Percentiles rank a stretch among this genome's conserved stretches.
Conservation (phyloP, 2,329 filamentous ascomycete genomes). For the Pseudogymnoascus sp. region DNA sequence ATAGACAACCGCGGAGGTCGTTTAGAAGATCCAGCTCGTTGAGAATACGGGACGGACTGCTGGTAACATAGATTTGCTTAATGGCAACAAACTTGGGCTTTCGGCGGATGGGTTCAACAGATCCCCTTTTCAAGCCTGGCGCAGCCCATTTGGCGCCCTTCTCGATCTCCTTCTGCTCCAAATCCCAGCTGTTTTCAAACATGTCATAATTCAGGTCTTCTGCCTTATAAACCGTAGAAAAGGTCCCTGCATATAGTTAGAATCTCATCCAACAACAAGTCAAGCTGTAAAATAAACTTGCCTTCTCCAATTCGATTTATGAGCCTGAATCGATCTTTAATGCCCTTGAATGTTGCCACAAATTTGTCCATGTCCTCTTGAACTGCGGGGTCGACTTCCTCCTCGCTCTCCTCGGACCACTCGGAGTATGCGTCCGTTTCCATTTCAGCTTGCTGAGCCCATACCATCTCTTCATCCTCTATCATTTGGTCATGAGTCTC, state of each 20-base stretch:
- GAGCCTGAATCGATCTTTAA: constrained; percentile 74
- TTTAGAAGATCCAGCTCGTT: constrained; percentile 93
- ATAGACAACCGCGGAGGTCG: constrained; percentile 72
- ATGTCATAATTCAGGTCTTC: constrained; percentile 81
- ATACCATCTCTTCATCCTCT: constrained; percentile 16
- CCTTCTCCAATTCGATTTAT: constrained; percentile 98
- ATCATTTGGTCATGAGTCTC: constrained; percentile 10
- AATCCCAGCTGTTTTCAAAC: constrained; percentile 82
- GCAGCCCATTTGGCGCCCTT: constrained; percentile 60
- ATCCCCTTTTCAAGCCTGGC: constrained; percentile 53
- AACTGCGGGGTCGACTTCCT: constrained; percentile 57
- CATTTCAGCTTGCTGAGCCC: constrained; percentile 13
- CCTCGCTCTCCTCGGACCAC: constrained; percentile 49
- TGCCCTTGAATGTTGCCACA: constrained; percentile 72
- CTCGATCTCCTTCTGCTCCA: constrained; percentile 53
- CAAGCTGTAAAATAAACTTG: constrained; percentile 30
- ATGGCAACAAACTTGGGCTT: constrained; percentile 80
- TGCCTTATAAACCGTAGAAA: constrained; percentile 98
- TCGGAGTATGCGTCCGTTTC: constrained; percentile 36
- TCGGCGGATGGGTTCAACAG: constrained; percentile 30
- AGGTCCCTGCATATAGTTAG: constrained; percentile 59
- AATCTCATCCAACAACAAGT: constrained; percentile 8
- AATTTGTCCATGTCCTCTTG: constrained; percentile 82
- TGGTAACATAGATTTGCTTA: constrained; percentile 99
- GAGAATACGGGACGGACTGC: constrained; percentile 83